Evolutionary conservation across 1,139 yeast genomes (phyloP).

Genomic region (Pichia sp.): DNA sequence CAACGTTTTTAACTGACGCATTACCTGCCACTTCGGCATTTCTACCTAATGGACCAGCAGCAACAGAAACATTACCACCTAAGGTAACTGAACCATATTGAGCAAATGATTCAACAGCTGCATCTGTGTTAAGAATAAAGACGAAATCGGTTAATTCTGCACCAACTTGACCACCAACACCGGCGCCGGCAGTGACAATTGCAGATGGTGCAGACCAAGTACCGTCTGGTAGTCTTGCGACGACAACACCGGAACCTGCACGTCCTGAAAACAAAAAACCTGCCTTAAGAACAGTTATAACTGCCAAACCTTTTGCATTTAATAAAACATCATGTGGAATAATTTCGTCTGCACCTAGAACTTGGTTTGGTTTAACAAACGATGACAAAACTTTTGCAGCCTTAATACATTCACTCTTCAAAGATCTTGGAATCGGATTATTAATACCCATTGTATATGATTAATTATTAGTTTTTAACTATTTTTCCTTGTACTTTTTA

Average conservation of each 20-base stretch:
- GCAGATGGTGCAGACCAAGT: conserved; percentile 99
- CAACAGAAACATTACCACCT: conserved; percentile 92
- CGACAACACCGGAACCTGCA: conserved; percentile 95
- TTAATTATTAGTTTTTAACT: no score
- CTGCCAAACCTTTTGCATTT: conserved; percentile 88
- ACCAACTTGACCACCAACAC: conserved; percentile 97
- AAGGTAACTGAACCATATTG: conserved; percentile 90
- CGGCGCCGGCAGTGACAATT: conserved; percentile 93
- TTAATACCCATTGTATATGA: conserved; percentile 60
- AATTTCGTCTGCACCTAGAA: conserved; percentile 81
- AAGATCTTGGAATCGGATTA: conserved; percentile 91
- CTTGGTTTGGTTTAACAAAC: conserved; percentile 91
- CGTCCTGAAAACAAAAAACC: conserved; percentile 95
- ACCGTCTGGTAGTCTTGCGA: conserved; percentile 91
- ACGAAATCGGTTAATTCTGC: conserved; percentile 96
- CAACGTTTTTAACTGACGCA: conserved; percentile 80
- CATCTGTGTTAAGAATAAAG: conserved; percentile 74
- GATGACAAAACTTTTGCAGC: conserved; percentile 93
- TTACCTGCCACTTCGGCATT: conserved; percentile 98
- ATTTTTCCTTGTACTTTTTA: neutral
- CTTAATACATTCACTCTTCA: conserved; percentile 84
- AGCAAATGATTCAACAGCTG: conserved; percentile 92
- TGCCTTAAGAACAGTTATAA: conserved; percentile 88
- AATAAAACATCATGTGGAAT: conserved; percentile 86
- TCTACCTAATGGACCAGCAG: conserved; percentile 98